Evolutionary conservation across 2,329 filamentous ascomycete genomes (phyloP).

Genomic region (Curvularia hawaiiensis): DNA sequence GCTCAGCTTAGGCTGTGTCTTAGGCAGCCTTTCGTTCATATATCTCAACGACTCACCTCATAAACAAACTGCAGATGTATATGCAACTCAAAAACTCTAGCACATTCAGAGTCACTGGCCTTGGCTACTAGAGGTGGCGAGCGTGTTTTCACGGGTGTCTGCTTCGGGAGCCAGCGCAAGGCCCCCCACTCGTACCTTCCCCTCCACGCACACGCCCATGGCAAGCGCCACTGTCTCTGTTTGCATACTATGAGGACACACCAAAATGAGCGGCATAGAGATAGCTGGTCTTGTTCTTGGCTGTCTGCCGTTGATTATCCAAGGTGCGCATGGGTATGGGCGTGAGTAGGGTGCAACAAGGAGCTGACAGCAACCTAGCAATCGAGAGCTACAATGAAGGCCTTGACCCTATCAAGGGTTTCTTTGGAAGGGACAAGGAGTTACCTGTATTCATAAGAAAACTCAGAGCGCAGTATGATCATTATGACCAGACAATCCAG

Average conservation of each 20-base stretch:
- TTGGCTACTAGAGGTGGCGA: not conserved
- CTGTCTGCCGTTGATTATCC: constrained; percentile 47
- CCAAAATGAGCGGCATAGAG: constrained; percentile 40
- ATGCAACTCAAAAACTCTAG: not conserved
- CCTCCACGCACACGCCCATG: constrained; percentile 8
- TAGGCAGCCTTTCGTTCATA: constrained; percentile 5
- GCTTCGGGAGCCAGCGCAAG: constrained; percentile 6
- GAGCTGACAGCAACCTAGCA: constrained; percentile 18
- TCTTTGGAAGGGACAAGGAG: constrained; percentile 44
- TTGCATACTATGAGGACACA: not conserved
- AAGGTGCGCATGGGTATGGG: constrained; percentile 25
- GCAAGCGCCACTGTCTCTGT: constrained; percentile 4
- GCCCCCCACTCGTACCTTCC: constrained; percentile 17
- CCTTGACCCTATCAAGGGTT: constrained; percentile 47
- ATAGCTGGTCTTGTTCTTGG: constrained; percentile 45
- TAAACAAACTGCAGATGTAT: not conserved
- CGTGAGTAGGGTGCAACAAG: not conserved
- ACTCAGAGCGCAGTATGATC: constrained; percentile 45
- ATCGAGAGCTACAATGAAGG: constrained; percentile 49
- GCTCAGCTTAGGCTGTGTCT: constrained; percentile 16
- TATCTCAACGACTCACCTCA: constrained; percentile 1
- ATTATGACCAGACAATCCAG: constrained; percentile 44
- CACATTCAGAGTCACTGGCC: not conserved
- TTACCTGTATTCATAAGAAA: constrained; percentile 45
- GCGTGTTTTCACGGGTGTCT: constrained; percentile 7